These are phyloP conservation scores for Chaetomiaceae sp. DNA, from an alignment of 2,329 filamentous ascomycete genomes.

Conservation along the genomic window DNA sequence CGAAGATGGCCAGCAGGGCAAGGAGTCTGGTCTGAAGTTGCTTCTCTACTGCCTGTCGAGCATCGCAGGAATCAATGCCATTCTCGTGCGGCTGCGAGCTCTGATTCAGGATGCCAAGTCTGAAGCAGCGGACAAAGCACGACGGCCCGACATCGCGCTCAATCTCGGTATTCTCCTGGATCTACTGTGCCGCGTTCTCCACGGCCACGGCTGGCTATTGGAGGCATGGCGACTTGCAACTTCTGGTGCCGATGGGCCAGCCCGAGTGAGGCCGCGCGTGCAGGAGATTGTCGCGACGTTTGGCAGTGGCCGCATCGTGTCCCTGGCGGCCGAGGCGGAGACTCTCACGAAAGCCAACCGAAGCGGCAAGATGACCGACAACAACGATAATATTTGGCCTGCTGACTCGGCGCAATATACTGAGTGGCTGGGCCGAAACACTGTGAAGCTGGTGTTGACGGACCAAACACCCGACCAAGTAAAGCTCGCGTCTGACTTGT, in stretches of 20 bases:
- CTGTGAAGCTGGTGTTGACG: constrained; percentile 41
- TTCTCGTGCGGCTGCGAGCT: constrained; percentile 61
- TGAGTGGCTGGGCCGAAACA: constrained; percentile 63
- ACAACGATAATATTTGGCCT: constrained; percentile 46
- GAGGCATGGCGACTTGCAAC: constrained; percentile 34
- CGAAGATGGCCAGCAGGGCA: constrained; percentile 33
- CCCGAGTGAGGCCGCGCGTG: constrained; percentile 31
- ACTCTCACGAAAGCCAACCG: constrained; percentile 38
- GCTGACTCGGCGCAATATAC: constrained; percentile 59
- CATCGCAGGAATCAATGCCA: constrained; percentile 70
- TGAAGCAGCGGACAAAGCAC: constrained; percentile 29
- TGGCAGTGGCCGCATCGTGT: constrained; percentile 44
- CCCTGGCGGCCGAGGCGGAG: constrained; percentile 50
- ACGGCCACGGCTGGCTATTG: constrained; percentile 31
- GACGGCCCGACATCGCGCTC: constrained; percentile 37
- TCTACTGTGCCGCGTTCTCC: constrained; percentile 38
- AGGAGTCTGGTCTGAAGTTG: constrained; percentile 35
- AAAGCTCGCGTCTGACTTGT: constrained; percentile 41
- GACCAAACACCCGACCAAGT: constrained; percentile 30
- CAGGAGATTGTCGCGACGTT: constrained; percentile 43
- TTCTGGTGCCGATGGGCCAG: constrained; percentile 8
- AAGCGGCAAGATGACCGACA: constrained; percentile 23
- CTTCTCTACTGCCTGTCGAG: constrained; percentile 64
- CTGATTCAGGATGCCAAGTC: constrained; percentile 48
- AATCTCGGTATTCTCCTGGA: constrained; percentile 41